These are phyloP conservation scores for Curvularia spicifera DNA, from an alignment of 2,329 filamentous ascomycete genomes.

Conservation along the genomic window DNA sequence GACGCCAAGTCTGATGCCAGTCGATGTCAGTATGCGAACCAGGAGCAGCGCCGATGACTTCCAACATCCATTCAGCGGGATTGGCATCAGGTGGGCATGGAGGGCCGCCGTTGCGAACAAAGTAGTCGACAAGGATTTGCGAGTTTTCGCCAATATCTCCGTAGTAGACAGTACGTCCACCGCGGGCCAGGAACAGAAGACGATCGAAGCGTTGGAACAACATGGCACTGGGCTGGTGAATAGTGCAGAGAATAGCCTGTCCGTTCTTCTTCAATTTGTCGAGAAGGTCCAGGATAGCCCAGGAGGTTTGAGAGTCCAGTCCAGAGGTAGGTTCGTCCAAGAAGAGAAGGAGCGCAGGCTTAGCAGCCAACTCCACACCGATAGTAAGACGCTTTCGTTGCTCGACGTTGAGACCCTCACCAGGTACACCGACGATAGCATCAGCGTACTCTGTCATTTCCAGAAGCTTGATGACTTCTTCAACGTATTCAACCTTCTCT, in stretches of 20 bases:
- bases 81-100: constrained; percentile 73
- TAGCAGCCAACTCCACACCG: constrained; percentile 93
- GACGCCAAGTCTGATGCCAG: constrained; percentile 58
- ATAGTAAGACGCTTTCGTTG: constrained; percentile 83
- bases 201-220: constrained; percentile 90
- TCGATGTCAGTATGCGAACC: constrained; percentile 58
- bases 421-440: constrained; percentile 86
- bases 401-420: constrained; percentile 74
- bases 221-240: constrained; percentile 96
- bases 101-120: constrained; percentile 73
- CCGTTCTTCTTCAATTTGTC: constrained; percentile 89
- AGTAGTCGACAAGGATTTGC: constrained; percentile 72
- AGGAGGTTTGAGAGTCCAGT: constrained; percentile 90
- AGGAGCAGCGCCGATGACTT: constrained; percentile 61
- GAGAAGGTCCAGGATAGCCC: constrained; percentile 86
- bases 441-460: constrained; percentile 92
- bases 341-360: constrained; percentile 87
- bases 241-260: constrained; percentile 88
- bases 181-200: constrained; percentile 76
- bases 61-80: constrained; percentile 81
- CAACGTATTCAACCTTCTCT: constrained; percentile 86
- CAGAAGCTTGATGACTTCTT: constrained; percentile 87
- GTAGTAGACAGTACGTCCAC: constrained; percentile 81
- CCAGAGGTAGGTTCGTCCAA: constrained; percentile 95
- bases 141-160: constrained; percentile 78